Base-by-base conservation (phyloP, 1,139 yeast species). In the Blastobotrys serpentis region DNA sequence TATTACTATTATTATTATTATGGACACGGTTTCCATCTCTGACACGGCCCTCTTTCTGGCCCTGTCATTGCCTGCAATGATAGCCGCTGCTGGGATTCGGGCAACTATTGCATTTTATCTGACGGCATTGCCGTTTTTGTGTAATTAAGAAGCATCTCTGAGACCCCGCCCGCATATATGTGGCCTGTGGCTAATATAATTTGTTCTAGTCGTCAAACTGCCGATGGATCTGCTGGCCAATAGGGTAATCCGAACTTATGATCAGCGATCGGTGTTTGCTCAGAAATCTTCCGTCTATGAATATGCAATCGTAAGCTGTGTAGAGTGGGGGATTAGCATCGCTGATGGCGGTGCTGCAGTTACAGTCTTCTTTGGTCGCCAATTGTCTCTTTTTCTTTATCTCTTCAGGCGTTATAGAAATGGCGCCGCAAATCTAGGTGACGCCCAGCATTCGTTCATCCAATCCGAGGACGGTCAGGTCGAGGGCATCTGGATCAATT, bases 401-500 rank as follows among this genome's bases (percentile, higher is more conserved):
- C 36, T 44, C 26, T 64, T 58, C 43, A 54, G 68, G 11, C 47
- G 55, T 29, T 60, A 56, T 44, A 56, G 60, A 13, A 49, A 57
- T 33, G 65, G 67, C 8, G 60, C 56, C 14, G 58, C 63, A 10
- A 51, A 59, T 18, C 50, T 63, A 36, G 62, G 66, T 7, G 68
- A 64, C 42, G 48, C 59, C 5, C 40, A 36, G 6, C 50, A 46
- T 34, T 50, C 36, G 19, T 33, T 33, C 37, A 33, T 33, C 21
- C 21, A 33, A 8, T 4, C 37, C 18, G 37, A 33, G 37, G 21
- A 6, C 19, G 37, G 37, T 21, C 14, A 4, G 13, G 37, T 33
- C 21, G 37, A 60, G 34, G 72, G 74, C 2, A 47, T 70, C 10
- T 68, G 72, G 72, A 61, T 72, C 21, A 59, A 59, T 23, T 66